These are phyloP conservation scores for Paraconiothyrium sp. DNA, from an alignment of 2,329 filamentous ascomycete genomes.

Conservation along the genomic window DNA sequence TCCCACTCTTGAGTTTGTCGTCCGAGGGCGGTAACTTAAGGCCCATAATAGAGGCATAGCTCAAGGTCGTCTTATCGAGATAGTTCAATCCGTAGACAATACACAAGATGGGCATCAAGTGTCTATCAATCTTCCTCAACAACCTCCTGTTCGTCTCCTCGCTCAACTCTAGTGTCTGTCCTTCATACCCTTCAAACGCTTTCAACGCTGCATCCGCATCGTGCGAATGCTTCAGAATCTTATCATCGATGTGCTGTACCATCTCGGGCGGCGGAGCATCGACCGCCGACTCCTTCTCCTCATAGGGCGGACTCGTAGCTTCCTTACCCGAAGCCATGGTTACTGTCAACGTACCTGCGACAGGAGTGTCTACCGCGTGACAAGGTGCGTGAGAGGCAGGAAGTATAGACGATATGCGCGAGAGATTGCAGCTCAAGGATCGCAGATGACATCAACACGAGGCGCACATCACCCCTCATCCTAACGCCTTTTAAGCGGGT, in stretches of 20 bases:
- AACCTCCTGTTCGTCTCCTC: constrained; percentile 67
- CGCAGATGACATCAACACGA: constrained; percentile 2
- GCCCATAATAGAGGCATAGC: constrained; percentile 63
- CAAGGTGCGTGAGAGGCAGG: not conserved
- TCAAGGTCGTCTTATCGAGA: constrained; percentile 67
- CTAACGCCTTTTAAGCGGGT: not conserved
- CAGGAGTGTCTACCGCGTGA: not conserved
- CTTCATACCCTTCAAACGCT: constrained; percentile 60
- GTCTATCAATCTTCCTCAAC: constrained; percentile 69
- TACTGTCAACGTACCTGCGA: not conserved
- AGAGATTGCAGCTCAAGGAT: not conserved
- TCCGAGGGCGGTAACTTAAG: constrained; percentile 48
- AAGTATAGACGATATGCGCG: not conserved
- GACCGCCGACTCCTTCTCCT: constrained; percentile 31
- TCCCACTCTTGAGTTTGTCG: constrained; percentile 50
- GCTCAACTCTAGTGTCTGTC: constrained; percentile 63
- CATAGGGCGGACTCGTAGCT: constrained; percentile 2
- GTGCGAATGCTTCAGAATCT: constrained; percentile 59
- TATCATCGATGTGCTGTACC: constrained; percentile 32
- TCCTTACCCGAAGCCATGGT: constrained; percentile 7
- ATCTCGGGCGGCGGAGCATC: constrained; percentile 20
- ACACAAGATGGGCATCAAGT: constrained; percentile 69
- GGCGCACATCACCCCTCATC: constrained; percentile 2
- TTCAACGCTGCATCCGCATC: constrained; percentile 70
- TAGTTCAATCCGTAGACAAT: constrained; percentile 68